Conservation (phyloP, 345 rosid species). For the Zanthoxylum bungeanum region DNA sequence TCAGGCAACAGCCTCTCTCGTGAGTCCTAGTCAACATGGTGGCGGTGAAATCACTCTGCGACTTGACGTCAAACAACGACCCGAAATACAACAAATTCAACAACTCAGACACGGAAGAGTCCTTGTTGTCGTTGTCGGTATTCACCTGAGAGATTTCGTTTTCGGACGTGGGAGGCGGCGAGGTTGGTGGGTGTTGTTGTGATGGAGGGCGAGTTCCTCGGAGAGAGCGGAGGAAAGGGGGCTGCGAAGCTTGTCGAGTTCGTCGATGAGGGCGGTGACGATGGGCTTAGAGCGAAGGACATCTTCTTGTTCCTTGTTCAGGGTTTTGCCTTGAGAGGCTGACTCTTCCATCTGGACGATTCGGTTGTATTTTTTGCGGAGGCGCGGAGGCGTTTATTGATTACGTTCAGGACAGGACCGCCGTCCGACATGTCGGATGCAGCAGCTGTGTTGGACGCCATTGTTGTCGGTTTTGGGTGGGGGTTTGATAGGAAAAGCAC, state of each 20-base stretch:
- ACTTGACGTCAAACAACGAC: constrained; percentile 72
- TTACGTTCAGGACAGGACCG: constrained; percentile 70
- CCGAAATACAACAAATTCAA: constrained; percentile 78
- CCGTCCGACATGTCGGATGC: constrained; percentile 56
- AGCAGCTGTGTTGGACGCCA: constrained; percentile 26
- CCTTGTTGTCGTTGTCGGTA: too few relatives aligned
- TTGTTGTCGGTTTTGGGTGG: too few relatives aligned
- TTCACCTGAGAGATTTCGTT: neutral
- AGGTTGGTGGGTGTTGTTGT: constrained; percentile 13
- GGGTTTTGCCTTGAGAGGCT: constrained; percentile 65
- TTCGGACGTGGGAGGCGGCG: neutral
- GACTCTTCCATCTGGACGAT: constrained; percentile 84
- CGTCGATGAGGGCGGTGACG: constrained; percentile 64
- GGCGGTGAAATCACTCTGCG: constrained; percentile 73
- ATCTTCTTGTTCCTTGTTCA: constrained; percentile 87
- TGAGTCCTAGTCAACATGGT: constrained; percentile 80
- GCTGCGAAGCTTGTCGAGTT: constrained; percentile 79
- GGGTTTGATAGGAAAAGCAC: neutral
- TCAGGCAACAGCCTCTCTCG: constrained; percentile 88
- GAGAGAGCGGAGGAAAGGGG: constrained; percentile 65
- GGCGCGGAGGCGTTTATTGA: constrained; percentile 92
- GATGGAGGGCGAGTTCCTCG: constrained; percentile 68
- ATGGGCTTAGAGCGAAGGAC: constrained; percentile 78
- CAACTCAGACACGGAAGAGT: constrained; percentile 50
- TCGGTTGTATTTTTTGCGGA: constrained; percentile 80